These are phyloP conservation scores for Evernia prunastri DNA, from an alignment of 495 filamentous ascomycete species.

Conservation along the genomic window DNA sequence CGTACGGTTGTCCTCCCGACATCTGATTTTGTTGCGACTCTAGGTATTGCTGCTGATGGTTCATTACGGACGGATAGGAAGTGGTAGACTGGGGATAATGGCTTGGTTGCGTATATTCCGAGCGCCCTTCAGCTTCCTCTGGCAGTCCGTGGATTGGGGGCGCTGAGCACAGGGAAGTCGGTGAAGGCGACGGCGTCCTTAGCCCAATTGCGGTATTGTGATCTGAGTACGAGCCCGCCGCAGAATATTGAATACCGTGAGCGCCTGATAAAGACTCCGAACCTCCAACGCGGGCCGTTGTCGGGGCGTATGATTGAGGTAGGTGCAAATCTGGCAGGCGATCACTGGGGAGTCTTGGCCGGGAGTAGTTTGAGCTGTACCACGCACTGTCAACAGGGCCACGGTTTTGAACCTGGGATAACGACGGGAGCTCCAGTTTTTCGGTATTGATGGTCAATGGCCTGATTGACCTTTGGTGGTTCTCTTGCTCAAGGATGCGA, in stretches of 20 bases:
- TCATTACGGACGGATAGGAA: conserved; percentile 50
- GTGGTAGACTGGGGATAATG: conserved; percentile 14
- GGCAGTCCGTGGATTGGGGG: conserved; percentile 20
- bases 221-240: conserved; percentile 20
- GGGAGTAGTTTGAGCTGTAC: conserved; percentile 65
- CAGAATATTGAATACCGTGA: conserved; percentile 42
- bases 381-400: conserved; percentile 72
- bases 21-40: conserved; percentile 76
- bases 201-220: conserved; percentile 23
- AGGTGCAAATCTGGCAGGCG: conserved; percentile 71
- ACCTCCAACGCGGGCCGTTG: conserved; percentile 39
- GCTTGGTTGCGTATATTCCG: conserved; percentile 20
- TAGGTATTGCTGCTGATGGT: conserved; percentile 74
- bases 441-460: conserved; percentile 56
- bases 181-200: conserved; percentile 40
- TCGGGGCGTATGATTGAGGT: conserved; percentile 54
- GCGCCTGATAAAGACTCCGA: conserved; percentile 47
- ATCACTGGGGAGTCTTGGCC: conserved; percentile 64
- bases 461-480: conserved; percentile 31
- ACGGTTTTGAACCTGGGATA: conserved; percentile 85
- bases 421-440: conserved; percentile 98
- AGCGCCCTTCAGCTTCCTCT: conserved; percentile 21
- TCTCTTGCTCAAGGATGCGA: conserved; percentile 9
- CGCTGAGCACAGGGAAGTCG: conserved; percentile 32
- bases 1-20: conserved; percentile 72